These are phyloP conservation scores for Amphibolis antarctica DNA, from an alignment of 106 monocot genomes.

Conservation along the genomic window DNA sequence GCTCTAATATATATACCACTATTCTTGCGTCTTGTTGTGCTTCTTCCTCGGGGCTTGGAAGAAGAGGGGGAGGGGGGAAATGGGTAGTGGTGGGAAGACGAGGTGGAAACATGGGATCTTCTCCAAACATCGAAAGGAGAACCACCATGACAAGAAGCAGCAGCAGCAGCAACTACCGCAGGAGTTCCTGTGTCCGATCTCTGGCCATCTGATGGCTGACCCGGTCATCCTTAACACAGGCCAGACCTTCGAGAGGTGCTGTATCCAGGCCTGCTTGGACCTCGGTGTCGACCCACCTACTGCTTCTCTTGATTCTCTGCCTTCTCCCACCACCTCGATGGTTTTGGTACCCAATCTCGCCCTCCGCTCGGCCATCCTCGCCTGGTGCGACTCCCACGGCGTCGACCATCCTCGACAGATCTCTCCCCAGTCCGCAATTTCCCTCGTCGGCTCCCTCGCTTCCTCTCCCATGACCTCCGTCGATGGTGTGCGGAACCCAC, in stretches of 20 bases:
- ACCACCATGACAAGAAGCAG: too few species aligned
- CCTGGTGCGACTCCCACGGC: constrained; percentile 31
- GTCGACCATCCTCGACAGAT: constrained; percentile 4
- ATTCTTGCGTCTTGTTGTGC: too few species aligned
- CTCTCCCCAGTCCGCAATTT: neutral
- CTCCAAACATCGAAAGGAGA: too few species aligned
- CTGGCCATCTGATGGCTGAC: constrained; percentile 66
- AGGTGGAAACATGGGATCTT: too few species aligned
- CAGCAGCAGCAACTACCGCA: constrained; percentile 15
- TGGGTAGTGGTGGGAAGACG: neutral
- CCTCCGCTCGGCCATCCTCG: constrained; percentile 37
- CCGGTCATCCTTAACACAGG: constrained; percentile 77
- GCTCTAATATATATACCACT: too few species aligned
- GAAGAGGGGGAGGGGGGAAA: too few species aligned
- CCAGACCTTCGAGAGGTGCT: constrained; percentile 67
- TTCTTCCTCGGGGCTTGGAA: too few species aligned
- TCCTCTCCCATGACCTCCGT: neutral
- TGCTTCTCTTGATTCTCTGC: neutral
- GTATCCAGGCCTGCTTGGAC: constrained; percentile 52
- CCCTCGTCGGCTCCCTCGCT: neutral
- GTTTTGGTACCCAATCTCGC: constrained; percentile 61
- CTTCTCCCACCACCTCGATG: constrained; percentile 13
- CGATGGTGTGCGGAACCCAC: neutral
- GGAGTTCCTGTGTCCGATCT: constrained; percentile 78
- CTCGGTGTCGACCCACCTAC: constrained; percentile 30